A percentile compares a stretch with the other conserved stretches of the same genome.
These are phyloP conservation scores for Penicillium hesseltinei DNA, from an alignment of 2,329 filamentous ascomycete species.

Conservation along the genomic window DNA sequence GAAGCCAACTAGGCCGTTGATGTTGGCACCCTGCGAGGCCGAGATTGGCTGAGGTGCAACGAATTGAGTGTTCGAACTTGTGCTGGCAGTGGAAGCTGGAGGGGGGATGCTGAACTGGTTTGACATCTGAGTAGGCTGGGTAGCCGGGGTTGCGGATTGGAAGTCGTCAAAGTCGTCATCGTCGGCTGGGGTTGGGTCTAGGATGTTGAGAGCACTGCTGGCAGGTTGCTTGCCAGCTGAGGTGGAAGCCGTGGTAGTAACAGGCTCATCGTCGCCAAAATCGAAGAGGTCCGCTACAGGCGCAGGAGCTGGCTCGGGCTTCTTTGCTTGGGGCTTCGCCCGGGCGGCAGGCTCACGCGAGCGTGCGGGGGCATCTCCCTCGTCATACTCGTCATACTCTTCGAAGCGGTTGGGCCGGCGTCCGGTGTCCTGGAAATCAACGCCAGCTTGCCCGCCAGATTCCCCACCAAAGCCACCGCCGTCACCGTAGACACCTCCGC, in stretches of 20 bases:
- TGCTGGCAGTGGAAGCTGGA: conserved; percentile 49
- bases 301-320: conserved; percentile 66
- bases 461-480: conserved; percentile 25
- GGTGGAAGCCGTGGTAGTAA: conserved; percentile 42
- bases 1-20: conserved; percentile 76
- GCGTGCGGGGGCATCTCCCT: conserved; percentile 60
- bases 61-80: conserved; percentile 62
- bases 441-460: conserved; percentile 13
- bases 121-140: conserved; percentile 31
- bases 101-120: conserved; percentile 43
- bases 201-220: conserved; percentile 48
- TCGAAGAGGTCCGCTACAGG: conserved; percentile 92
- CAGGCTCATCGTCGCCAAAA: conserved; percentile 73
- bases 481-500: conserved; percentile 66
- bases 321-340: conserved; percentile 54
- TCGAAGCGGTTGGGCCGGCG: conserved; percentile 75
- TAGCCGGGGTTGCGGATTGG: conserved; percentile 71
- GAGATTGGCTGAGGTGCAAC: conserved; percentile 81
- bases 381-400: conserved; percentile 95
- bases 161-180: conserved; percentile 98
- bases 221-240: conserved; percentile 47
- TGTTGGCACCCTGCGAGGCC: conserved; percentile 73
- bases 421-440: conserved; percentile 66
- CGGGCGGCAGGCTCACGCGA: conserved; percentile 49
- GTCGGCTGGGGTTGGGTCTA: conserved; percentile 51